These are phyloP conservation scores for Bacterosira constricta DNA, from an alignment of 108 stramenopile species.

Conservation along the genomic window DNA sequence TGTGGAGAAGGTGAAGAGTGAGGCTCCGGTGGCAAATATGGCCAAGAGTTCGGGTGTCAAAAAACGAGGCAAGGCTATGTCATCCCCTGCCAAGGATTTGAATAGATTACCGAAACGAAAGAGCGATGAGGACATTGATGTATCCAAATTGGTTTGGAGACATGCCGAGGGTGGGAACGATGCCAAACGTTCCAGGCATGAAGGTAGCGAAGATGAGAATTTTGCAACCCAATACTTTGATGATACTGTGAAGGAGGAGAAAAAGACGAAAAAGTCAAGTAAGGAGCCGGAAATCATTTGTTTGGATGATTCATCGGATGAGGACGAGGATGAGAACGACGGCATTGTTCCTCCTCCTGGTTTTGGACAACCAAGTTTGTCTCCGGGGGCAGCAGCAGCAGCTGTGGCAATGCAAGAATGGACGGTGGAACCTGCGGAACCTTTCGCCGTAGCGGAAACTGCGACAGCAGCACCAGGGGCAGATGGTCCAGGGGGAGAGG, in stretches of 20 bases:
- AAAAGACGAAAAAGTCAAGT: not conserved
- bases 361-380: too few species aligned
- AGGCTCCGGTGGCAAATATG: not conserved
- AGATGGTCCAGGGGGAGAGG: not conserved
- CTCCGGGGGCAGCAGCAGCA: not conserved
- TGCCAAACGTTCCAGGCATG: constrained; percentile 2
- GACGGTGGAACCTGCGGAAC: too few species aligned
- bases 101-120: not conserved
- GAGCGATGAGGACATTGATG: not conserved
- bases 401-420: too few species aligned
- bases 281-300: constrained; percentile 35
- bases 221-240: not conserved
- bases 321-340: constrained; percentile 27
- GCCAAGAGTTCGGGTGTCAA: not conserved
- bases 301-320: constrained; percentile 37
- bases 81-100: not conserved
- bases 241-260: constrained; percentile 2
- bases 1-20: constrained; percentile 2
- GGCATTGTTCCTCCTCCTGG: too few species aligned
- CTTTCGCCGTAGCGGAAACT: not conserved
- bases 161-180: not conserved
- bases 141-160: not conserved
- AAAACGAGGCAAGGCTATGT: not conserved
- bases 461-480: not conserved
- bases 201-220: not conserved